Percentiles rank a stretch among this genome's conserved stretches.
Conservation (phyloP, 306 rosid species). For the Hippophae rhamnoides region DNA sequence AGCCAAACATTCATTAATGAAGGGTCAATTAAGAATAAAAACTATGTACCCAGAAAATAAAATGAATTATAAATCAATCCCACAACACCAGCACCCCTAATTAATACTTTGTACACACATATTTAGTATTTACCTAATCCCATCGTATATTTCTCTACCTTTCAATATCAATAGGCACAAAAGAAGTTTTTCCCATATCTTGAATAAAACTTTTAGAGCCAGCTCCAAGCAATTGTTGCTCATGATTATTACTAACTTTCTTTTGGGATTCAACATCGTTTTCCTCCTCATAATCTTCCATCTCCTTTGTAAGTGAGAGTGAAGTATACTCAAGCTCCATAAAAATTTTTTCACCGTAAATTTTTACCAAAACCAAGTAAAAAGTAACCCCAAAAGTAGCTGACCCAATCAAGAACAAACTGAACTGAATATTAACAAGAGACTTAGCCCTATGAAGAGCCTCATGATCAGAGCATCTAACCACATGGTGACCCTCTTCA, state of each 20-base stretch:
- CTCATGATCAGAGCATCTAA: slow-evolving; percentile 30
- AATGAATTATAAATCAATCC: too few species aligned
- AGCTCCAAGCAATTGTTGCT: too few species aligned
- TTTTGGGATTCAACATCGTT: slow-evolving; percentile 54
- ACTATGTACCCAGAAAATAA: too few species aligned
- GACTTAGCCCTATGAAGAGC: slow-evolving; percentile 57
- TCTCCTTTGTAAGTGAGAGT: slow-evolving; percentile 26
- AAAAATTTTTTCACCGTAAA: slow-evolving; percentile 17
- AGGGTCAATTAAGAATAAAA: too few species aligned
- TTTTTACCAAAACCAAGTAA: slow-evolving; percentile 33
- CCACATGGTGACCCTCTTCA: slow-evolving; percentile 61
- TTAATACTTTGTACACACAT: too few species aligned
- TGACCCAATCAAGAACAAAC: slow-evolving; percentile 47
- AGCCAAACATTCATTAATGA: too few species aligned
- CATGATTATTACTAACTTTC: not conserved
- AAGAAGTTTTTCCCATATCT: too few species aligned
- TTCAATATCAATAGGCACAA: too few species aligned
- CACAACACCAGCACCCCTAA: too few species aligned
- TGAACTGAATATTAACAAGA: slow-evolving; percentile 52
- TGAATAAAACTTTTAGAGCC: too few species aligned
- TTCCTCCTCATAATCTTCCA: slow-evolving; percentile 27
- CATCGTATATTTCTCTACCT: too few species aligned
- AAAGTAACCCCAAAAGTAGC: slow-evolving; percentile 31
- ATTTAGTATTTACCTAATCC: too few species aligned
- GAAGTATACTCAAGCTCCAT: slow-evolving; percentile 10